Percentiles rank a stretch among this genome's conserved stretches.
Conservation (phyloP, 225 moss, liverwort and hornwort genomes). For the Pleurozium schreberi region DNA sequence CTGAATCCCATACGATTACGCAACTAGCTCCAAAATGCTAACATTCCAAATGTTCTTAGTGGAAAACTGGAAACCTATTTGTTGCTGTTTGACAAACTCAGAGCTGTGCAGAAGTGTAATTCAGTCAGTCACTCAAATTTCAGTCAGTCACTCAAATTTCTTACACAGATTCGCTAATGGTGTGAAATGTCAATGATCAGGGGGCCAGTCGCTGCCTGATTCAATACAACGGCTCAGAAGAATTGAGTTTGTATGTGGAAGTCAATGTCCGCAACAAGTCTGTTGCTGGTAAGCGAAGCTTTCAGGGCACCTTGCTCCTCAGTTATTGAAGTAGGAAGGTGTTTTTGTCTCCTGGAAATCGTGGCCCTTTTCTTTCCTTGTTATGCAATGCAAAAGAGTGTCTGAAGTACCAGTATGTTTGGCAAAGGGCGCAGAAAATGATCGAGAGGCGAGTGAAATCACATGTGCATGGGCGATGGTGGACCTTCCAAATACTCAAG, state of each 20-base stretch:
- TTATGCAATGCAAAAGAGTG: not conserved
- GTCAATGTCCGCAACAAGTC: constrained; percentile 7
- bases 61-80: not conserved
- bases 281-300: constrained; percentile 3
- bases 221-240: constrained; percentile 9
- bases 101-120: not conserved
- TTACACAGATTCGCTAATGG: not conserved
- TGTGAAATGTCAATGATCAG: not conserved
- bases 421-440: constrained; percentile 2
- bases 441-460: constrained; percentile 7
- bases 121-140: not conserved
- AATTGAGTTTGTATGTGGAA: constrained; percentile 21
- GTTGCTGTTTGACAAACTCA: not conserved
- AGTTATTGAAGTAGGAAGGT: not conserved
- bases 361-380: not conserved
- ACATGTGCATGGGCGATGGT: constrained; percentile 28
- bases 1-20: not conserved
- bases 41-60: not conserved
- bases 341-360: not conserved
- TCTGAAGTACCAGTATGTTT: not conserved
- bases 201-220: constrained; percentile 21
- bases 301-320: not conserved
- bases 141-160: not conserved
- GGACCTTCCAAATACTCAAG: constrained; percentile 14
- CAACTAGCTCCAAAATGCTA: not conserved